These are phyloP conservation scores for Sistotremastrum niveocremeum DNA, from an alignment of 768 basidiomycete species.

Conservation along the genomic window DNA sequence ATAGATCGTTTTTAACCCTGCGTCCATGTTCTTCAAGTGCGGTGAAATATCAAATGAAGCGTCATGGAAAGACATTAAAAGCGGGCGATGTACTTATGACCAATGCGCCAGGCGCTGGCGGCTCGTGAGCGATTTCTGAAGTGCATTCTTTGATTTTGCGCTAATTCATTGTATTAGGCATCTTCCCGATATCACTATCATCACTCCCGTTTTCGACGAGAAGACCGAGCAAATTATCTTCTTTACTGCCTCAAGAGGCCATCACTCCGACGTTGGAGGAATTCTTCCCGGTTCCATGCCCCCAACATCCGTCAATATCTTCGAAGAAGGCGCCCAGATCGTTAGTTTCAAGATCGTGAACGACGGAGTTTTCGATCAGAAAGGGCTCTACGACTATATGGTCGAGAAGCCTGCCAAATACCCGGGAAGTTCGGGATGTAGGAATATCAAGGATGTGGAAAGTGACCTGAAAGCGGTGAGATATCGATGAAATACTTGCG, in stretches of 20 bases:
- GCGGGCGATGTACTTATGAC: slow-evolving; percentile 91
- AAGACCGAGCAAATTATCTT: slow-evolving; percentile 55
- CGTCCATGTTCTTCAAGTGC: slow-evolving; percentile 29
- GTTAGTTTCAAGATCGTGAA: slow-evolving; percentile 85
- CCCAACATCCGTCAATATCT: slow-evolving; percentile 79
- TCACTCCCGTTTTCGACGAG: slow-evolving; percentile 78
- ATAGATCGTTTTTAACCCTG: neutral
- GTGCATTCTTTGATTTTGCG: slow-evolving; percentile 7
- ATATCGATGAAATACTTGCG: slow-evolving; percentile 5
- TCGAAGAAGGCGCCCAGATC: slow-evolving; percentile 89
- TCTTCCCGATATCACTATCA: slow-evolving; percentile 83
- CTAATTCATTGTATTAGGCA: slow-evolving; percentile 27
- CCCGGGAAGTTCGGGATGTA: slow-evolving; percentile 76
- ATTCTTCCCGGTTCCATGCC: slow-evolving; percentile 94
- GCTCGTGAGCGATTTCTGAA: slow-evolving; percentile 45
- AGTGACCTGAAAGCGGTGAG: slow-evolving; percentile 82
- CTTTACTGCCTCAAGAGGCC: slow-evolving; percentile 87
- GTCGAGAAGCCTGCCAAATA: slow-evolving; percentile 68
- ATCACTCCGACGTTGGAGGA: slow-evolving; percentile 90
- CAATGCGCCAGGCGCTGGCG: slow-evolving; percentile 80
- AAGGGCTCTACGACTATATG: slow-evolving; percentile 68
- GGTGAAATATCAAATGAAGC: slow-evolving; percentile 80
- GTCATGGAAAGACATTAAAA: slow-evolving; percentile 55
- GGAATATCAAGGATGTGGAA: slow-evolving; percentile 81
- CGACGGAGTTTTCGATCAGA: slow-evolving; percentile 64